Evolutionary conservation across 768 basidiomycete genomes (phyloP).

Genomic region (Leucogyrophana mollusca): DNA sequence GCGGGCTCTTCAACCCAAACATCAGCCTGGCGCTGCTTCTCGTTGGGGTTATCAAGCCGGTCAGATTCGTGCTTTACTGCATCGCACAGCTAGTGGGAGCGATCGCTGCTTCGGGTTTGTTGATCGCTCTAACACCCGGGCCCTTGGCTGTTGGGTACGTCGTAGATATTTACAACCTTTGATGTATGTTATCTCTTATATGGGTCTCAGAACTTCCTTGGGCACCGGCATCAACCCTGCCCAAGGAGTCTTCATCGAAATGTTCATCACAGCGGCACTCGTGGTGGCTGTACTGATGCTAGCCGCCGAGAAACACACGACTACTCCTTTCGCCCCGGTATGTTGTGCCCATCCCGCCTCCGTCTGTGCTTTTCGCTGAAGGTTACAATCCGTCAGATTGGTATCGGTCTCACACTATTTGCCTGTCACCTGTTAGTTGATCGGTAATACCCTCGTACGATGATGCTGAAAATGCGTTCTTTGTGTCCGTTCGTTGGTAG

Average conservation of each 20-base stretch:
- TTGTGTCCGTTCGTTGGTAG: too few species aligned
- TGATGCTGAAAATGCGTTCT: too few species aligned
- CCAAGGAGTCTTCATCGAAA: slow-evolving; percentile 69
- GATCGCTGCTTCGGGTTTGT: slow-evolving; percentile 55
- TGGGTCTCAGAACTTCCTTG: slow-evolving; percentile 42
- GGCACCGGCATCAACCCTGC: slow-evolving; percentile 45
- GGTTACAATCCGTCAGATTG: slow-evolving; percentile 43
- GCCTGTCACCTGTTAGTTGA: slow-evolving; percentile 55
- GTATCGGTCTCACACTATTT: slow-evolving; percentile 66
- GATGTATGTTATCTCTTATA: slow-evolving; percentile 1
- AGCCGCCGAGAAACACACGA: slow-evolving; percentile 66
- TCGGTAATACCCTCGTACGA: too few species aligned
- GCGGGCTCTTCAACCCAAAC: slow-evolving; percentile 66
- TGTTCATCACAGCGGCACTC: slow-evolving; percentile 63
- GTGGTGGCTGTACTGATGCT: slow-evolving; percentile 67
- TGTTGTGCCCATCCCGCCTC: slow-evolving; percentile 3
- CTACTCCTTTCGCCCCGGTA: slow-evolving; percentile 70
- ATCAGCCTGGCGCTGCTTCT: slow-evolving; percentile 60
- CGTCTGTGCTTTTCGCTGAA: not conserved
- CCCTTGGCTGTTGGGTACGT: slow-evolving; percentile 54
- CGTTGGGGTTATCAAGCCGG: slow-evolving; percentile 50
- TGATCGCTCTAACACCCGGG: slow-evolving; percentile 54
- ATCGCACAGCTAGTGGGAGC: slow-evolving; percentile 62
- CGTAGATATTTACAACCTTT: not conserved
- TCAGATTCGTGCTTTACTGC: slow-evolving; percentile 57